phyloP scores from a whole-genome alignment of 2,329 filamentous ascomycete species.

The Neonectria magnoliae region DNA sequence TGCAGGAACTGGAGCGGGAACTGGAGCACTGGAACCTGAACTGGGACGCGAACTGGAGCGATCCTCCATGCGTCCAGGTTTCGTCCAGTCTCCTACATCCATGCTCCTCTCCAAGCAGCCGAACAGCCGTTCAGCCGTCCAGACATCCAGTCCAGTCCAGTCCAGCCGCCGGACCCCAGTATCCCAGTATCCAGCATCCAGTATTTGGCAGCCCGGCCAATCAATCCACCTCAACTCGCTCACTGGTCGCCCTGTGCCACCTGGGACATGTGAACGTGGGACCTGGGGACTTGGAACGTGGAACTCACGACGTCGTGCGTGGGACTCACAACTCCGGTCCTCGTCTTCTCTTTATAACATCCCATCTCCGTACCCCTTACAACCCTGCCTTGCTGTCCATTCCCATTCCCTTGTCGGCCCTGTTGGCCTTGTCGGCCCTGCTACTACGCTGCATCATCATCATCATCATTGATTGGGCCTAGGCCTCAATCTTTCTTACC shows the following conservation, averaged over 20 bases:
- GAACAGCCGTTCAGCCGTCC: neutral
- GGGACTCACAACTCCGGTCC: conserved; percentile 3
- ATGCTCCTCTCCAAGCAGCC: neutral
- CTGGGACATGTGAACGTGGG: conserved; percentile 8
- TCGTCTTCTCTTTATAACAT: conserved; percentile 9
- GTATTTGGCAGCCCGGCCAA: conserved; percentile 3
- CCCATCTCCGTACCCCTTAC: neutral
- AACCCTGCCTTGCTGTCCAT: neutral
- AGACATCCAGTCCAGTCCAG: neutral
- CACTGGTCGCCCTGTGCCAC: conserved; percentile 15
- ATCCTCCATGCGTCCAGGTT: conserved; percentile 3
- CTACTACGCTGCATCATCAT: neutral
- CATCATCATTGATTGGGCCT: neutral
- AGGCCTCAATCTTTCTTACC: conserved; percentile 11
- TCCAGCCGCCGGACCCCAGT: conserved; percentile 1
- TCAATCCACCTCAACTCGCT: neutral
- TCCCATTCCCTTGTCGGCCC: neutral
- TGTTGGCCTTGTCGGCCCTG: neutral
- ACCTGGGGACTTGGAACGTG: conserved; percentile 5
- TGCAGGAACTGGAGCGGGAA: neutral
- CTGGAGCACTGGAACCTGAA: neutral
- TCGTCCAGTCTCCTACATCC: neutral
- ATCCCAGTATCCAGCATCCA: neutral
- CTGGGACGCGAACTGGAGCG: neutral
- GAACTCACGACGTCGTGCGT: conserved; percentile 4